Evolutionary conservation across 352 stramenopile species (phyloP).

Genomic region (Globisporangium orthogonon): DNA sequence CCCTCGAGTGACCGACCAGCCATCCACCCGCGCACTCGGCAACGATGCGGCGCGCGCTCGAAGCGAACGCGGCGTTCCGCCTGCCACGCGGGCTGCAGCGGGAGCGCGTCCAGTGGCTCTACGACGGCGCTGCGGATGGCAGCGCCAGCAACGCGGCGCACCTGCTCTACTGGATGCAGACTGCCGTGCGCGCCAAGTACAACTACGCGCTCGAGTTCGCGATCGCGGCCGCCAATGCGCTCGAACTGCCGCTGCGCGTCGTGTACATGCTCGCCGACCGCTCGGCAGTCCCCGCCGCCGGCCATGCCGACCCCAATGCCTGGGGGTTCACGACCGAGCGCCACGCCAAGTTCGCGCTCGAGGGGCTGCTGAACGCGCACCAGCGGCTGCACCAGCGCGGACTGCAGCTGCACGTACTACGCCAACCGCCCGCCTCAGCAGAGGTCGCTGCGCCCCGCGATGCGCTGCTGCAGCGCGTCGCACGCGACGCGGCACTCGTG

Average conservation of each 20-base stretch:
- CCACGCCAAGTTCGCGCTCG: constrained; percentile 67
- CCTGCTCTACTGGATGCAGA: constrained; percentile 89
- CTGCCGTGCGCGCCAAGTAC: constrained; percentile 70
- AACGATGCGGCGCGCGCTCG: constrained; percentile 41
- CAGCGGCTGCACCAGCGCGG: constrained; percentile 35
- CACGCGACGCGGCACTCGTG: constrained; percentile 48
- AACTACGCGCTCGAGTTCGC: constrained; percentile 82
- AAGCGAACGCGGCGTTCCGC: constrained; percentile 25
- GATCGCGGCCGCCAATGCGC: constrained; percentile 51
- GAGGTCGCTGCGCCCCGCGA: constrained; percentile 14
- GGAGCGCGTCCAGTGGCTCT: constrained; percentile 73
- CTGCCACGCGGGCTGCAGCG: constrained; percentile 55
- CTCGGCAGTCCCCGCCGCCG: constrained; percentile 22
- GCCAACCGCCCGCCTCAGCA: constrained; percentile 26
- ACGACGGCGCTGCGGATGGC: constrained; percentile 27
- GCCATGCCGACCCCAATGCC: constrained; percentile 42
- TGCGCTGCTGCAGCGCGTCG: constrained; percentile 38
- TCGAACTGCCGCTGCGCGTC: constrained; percentile 67
- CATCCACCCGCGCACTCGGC: not conserved
- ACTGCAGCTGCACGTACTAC: constrained; percentile 58
- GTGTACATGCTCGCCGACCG: constrained; percentile 66
- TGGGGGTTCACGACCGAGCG: constrained; percentile 59
- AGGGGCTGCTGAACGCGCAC: constrained; percentile 50
- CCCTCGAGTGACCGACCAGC: not conserved
- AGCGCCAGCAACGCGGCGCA: constrained; percentile 1